Evolutionary conservation across 2,329 filamentous ascomycete genomes (phyloP), one percentile per base, ranked within the genome.

Genomic region (Dissoconium aciculare): DNA sequence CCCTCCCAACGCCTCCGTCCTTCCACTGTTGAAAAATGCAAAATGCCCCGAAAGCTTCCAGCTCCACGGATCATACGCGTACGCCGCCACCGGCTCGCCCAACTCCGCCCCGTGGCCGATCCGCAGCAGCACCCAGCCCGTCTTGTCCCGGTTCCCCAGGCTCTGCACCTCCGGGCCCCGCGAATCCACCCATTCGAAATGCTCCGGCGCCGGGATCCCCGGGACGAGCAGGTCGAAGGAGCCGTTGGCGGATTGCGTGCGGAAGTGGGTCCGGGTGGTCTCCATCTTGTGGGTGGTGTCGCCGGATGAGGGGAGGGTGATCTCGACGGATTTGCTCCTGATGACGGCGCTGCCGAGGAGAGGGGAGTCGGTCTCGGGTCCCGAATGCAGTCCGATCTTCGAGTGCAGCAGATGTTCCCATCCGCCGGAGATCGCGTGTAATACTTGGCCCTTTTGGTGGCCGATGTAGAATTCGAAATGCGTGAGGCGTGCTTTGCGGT

Each of bases 381-480:
- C 25, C 15, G 14, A 15, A 10, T 27, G 25, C 8, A 27, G 25
- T 4, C 25, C 25, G 25, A 27, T 15, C 13, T 12, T 27, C 4
- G 25, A 27, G 10, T 6, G 14, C 13, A 27, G 25, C 25, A 12
- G 15, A 11, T 15, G 13, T 27, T 14, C 15, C 13, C 15, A 27
- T 12, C 25, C 25, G 25, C 25, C 25, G 25, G 25, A 27, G n/a
- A 27, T 27, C 8, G 25, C 25, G 25, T 27, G 25, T 12, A 27
- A 15, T 27, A 12, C 10, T 11, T 27, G 9, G 25, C 15, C n/a
- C 11, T 27, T 27, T 15, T 27, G 13, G 11, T 27, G 25, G 5
- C 13, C 25, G 5, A 27, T 14, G 25, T 27, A 27, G 25, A 27
- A 27, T 11, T 27, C 25, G 8, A 15, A 27, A 15, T 27, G 25